Conservation (phyloP, 495 filamentous ascomycete species). For the Annulohypoxylon moriforme region DNA sequence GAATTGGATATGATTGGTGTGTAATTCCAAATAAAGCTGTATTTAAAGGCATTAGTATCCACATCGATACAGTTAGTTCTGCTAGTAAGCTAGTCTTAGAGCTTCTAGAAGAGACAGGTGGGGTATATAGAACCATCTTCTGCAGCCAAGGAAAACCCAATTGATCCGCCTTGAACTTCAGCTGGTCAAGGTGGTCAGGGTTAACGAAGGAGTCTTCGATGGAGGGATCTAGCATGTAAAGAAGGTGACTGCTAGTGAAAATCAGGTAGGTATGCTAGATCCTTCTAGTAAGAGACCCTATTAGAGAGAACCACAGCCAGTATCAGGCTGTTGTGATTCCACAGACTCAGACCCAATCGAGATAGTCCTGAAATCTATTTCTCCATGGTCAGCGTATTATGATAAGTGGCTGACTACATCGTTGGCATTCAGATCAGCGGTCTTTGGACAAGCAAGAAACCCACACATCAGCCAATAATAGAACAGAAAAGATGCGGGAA, state of each 20-base stretch:
- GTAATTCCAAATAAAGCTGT: background rate
- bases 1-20: conserved; percentile 14
- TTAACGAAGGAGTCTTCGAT: conserved; percentile 10
- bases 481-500: background rate
- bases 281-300: background rate
- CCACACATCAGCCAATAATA: conserved; percentile 6
- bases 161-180: conserved; percentile 13
- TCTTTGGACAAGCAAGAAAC: background rate
- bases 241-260: background rate
- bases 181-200: conserved; percentile 1
- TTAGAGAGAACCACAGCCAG: background rate
- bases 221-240: background rate
- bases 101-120: conserved; percentile 29
- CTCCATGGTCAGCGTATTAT: conserved; percentile 3
- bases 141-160: conserved; percentile 30
- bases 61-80: conserved; percentile 1
- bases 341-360: background rate
- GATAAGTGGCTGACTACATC: conserved; percentile 20
- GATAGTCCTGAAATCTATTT: background rate
- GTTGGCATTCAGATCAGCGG: conserved; percentile 3
- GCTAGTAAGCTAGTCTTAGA: background rate
- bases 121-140: conserved; percentile 8
- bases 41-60: background rate
- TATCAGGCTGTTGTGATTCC: background rate
- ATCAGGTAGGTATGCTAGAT: background rate